Evolutionary conservation across 352 stramenopile genomes (phyloP).

Genomic region (Globisporangium middletonii): DNA sequence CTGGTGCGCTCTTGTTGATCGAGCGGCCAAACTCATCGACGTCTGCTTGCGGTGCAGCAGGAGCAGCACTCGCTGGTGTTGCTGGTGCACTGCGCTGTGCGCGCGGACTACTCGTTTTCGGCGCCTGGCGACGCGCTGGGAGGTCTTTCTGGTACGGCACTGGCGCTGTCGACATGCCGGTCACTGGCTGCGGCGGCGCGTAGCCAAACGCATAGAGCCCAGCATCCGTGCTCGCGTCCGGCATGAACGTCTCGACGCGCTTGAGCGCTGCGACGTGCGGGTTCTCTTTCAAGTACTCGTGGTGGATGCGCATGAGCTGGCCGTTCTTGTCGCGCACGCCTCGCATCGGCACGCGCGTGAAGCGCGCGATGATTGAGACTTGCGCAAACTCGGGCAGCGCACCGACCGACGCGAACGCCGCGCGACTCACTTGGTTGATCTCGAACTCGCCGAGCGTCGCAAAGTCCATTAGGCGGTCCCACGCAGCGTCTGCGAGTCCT

Average conservation of each 20-base stretch:
- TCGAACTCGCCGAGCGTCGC: constrained; percentile 43
- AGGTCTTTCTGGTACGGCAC: constrained; percentile 52
- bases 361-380: constrained; percentile 61
- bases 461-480: constrained; percentile 76
- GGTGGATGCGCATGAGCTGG: constrained; percentile 61
- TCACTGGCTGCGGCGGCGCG: constrained; percentile 50
- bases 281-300: constrained; percentile 74
- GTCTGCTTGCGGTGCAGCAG: constrained; percentile 7
- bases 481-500: constrained; percentile 52
- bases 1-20: constrained; percentile 13
- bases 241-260: constrained; percentile 38
- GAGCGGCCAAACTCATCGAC: constrained; percentile 60
- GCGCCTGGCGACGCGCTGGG: constrained; percentile 9
- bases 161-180: constrained; percentile 38
- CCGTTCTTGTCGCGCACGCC: constrained; percentile 76
- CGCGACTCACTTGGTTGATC: constrained; percentile 67
- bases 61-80: neutral
- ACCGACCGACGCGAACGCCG: constrained; percentile 57
- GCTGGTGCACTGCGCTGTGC: neutral
- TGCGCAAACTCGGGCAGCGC: constrained; percentile 74
- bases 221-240: constrained; percentile 33
- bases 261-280: constrained; percentile 44
- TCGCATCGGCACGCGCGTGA: constrained; percentile 52
- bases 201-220: constrained; percentile 69
- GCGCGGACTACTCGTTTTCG: neutral